Evolutionary conservation across 2,329 filamentous ascomycete genomes (phyloP).

Genomic region (Botrytis fragariae): DNA sequence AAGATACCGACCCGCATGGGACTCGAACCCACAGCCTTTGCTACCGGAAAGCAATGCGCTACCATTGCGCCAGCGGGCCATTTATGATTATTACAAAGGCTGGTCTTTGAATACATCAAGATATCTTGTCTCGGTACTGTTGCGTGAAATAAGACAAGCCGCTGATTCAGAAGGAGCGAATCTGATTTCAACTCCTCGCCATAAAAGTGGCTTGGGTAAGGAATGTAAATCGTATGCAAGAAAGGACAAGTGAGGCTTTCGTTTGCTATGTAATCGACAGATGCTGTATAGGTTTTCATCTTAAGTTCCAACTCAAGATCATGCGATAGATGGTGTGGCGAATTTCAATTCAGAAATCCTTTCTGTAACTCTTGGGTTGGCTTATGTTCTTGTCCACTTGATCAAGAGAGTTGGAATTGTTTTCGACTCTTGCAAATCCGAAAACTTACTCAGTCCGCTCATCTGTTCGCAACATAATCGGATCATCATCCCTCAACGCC

Average conservation of each 20-base stretch:
- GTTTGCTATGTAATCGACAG: not conserved
- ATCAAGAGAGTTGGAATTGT: not conserved
- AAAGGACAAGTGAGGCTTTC: not conserved
- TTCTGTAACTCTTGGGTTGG: not conserved
- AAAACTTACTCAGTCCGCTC: not conserved
- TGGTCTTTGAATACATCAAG: not conserved
- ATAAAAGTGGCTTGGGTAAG: not conserved
- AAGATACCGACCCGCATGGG: not conserved
- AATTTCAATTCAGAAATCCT: not conserved
- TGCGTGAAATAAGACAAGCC: not conserved
- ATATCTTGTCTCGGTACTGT: not conserved
- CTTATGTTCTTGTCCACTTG: not conserved
- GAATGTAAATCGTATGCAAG: not conserved
- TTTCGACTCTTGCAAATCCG: not conserved
- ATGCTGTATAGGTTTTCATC: not conserved
- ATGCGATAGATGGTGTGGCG: not conserved
- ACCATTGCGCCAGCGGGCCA: not conserved
- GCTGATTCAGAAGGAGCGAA: not conserved
- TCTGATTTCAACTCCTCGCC: not conserved
- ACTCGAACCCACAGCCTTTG: not conserved
- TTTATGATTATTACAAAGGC: not conserved
- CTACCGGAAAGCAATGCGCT: conserved; percentile 1
- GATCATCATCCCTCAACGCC: not conserved
- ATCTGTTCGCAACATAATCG: not conserved
- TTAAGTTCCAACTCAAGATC: not conserved